Conservation (phyloP, 208 protist species). For the Entamoeba dispar region DNA sequence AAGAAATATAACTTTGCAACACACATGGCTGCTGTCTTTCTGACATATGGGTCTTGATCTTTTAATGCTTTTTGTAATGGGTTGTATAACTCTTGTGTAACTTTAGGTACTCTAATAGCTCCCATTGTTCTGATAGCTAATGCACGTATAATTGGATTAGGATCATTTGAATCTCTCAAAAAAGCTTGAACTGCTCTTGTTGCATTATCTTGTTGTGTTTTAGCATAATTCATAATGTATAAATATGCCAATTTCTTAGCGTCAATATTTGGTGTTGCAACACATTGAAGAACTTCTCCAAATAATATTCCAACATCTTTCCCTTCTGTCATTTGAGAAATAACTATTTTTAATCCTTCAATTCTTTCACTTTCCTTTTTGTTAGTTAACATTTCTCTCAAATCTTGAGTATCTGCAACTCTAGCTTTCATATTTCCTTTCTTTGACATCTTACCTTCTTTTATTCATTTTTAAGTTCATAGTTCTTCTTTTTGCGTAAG, state of each 20-base stretch:
- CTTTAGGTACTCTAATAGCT: conserved; percentile 74
- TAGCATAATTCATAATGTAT: conserved; percentile 89
- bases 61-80: conserved; percentile 63
- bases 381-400: not conserved
- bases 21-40: conserved; percentile 79
- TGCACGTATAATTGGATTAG: conserved; percentile 77
- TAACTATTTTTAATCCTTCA: conserved; percentile 68
- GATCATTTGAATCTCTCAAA: conserved; percentile 63
- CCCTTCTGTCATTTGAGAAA: conserved; percentile 87
- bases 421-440: not conserved
- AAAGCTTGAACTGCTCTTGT: conserved; percentile 62
- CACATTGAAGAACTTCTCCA: conserved; percentile 70
- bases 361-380: not conserved
- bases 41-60: conserved; percentile 85
- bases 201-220: conserved; percentile 76
- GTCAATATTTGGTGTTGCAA: conserved; percentile 69
- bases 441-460: not conserved
- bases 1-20: conserved; percentile 87
- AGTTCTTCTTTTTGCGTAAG: too few relatives aligned
- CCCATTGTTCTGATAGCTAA: conserved; percentile 93
- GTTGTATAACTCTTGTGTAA: conserved; percentile 79
- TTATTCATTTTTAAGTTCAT: too few relatives aligned
- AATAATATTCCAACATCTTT: conserved; percentile 75
- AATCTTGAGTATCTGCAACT: not conserved
- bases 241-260: conserved; percentile 94